phyloP scores from a whole-genome alignment of 805 yeast genomes.

The Sungouiozyma intestinalis region DNA sequence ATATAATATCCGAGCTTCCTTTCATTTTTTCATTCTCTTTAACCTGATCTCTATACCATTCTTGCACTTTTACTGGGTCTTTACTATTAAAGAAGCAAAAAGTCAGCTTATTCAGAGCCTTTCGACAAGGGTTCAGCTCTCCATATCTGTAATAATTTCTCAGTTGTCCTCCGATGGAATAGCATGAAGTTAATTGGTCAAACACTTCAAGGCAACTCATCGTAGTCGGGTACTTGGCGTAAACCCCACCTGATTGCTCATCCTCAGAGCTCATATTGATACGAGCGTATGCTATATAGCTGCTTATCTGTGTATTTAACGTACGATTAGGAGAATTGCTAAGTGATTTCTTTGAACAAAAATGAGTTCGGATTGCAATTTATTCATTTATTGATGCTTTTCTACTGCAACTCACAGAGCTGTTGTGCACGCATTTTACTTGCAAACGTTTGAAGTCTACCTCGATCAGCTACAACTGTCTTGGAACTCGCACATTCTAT shows the following conservation, averaged over 20 bases:
- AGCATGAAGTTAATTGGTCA: conserved; percentile 78
- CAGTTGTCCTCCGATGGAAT: conserved; percentile 83
- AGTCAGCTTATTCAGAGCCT: conserved; percentile 63
- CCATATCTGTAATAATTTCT: conserved; percentile 81
- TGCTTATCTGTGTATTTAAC: too few species aligned
- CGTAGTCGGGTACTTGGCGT: conserved; percentile 27
- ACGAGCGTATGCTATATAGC: too few species aligned
- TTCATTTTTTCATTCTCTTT: conserved; percentile 44
- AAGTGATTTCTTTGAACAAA: too few species aligned
- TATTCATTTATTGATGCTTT: too few species aligned
- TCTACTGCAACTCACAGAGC: too few species aligned
- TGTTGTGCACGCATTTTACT: too few species aligned
- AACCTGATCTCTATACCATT: conserved; percentile 55
- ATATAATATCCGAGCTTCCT: conserved; percentile 79
- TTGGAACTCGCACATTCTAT: too few species aligned
- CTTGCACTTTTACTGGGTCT: conserved; percentile 54
- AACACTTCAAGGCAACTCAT: conserved; percentile 76
- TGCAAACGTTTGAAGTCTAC: too few species aligned
- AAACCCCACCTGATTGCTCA: not conserved
- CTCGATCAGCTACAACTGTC: too few species aligned
- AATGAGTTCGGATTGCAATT: too few species aligned
- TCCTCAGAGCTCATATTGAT: not conserved
- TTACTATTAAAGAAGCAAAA: conserved; percentile 58
- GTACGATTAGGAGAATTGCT: too few species aligned
- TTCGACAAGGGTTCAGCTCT: conserved; percentile 57